Base-by-base conservation (phyloP, 2,329 filamentous ascomycete genomes). In the Colletotrichum scovillei region DNA sequence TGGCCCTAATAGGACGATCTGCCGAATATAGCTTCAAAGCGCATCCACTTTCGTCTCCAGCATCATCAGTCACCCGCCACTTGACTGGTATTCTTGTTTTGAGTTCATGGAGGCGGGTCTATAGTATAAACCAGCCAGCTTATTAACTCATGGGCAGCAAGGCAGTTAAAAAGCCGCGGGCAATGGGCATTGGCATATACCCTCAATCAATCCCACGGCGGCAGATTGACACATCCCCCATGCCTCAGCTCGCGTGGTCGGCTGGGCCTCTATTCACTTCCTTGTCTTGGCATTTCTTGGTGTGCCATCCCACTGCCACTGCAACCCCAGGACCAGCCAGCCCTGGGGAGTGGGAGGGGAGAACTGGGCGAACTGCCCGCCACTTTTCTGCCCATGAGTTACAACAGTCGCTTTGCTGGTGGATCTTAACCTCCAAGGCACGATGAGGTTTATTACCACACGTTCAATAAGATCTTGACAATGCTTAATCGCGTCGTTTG, bases 191-290 rank as follows among this genome's bases (percentile, higher is more conserved):
- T 38, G 32, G 63, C 56, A 62, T 30, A 59, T 65, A 53, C 42
- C 28, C 62, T 66, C 38, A 68, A 52, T 57, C 26, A 52, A 55
- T 69, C 42, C 52, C 58, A 63, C 42, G 42, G 26, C 66, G 66
- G 59, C 70, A 64, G 59, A 69, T 64, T 72, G 70, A 60, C 70
- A 59, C 59, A 63, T 55, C 35, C 57, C 32, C 66, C 58, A 59
- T 69, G 66, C 42, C 30, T 58, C 22, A 32, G 46, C 67, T 59
- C 53, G 59, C 66, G 66, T 69, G 60, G 66, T 73, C 26, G n/a
- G 30, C 42, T 38, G 38, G 53, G 53, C 52, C 46, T 55, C 42
- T 26, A 12, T 42, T 64, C 11, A 16, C 38, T 66, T 30, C 63
- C 32, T 26, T 30, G 53, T 64, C 57, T 63, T 63, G 57, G 22